Conservation (phyloP, 768 basidiomycete species). For the Tulasnella sp. region DNA sequence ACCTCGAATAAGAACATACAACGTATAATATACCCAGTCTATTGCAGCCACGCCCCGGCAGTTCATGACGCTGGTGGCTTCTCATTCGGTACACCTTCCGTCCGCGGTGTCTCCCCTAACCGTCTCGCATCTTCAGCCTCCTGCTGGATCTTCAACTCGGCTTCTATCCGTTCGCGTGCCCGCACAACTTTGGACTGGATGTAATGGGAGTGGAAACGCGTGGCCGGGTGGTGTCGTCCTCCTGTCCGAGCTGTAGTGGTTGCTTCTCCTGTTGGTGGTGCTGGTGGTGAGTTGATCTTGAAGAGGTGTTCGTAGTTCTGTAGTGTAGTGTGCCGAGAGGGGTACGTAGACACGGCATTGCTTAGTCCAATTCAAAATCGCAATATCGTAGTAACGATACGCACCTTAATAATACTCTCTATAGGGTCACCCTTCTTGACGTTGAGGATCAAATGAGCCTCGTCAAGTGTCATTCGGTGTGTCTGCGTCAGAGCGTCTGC, state of each 20-base stretch:
- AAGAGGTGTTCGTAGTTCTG: constrained; percentile 92
- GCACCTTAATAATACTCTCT: constrained; percentile 62
- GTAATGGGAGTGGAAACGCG: constrained; percentile 61
- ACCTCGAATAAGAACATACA: too few species aligned
- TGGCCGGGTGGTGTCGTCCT: constrained; percentile 18
- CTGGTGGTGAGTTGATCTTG: constrained; percentile 71
- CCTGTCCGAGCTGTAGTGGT: constrained; percentile 31
- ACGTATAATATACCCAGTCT: too few species aligned
- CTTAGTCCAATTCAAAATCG: not conserved
- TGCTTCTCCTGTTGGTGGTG: constrained; percentile 35
- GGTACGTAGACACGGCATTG: too few species aligned
- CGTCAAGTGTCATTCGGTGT: constrained; percentile 88
- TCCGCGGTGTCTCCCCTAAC: not conserved
- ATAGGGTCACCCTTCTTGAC: constrained; percentile 57
- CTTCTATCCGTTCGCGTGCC: constrained; percentile 88
- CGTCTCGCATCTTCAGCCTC: constrained; percentile 14
- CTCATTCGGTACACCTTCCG: not conserved
- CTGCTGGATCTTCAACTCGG: constrained; percentile 41
- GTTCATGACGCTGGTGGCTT: too few species aligned
- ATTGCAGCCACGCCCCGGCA: too few species aligned
- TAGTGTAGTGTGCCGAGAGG: not conserved
- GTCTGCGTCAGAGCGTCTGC: constrained; percentile 76
- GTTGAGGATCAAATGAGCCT: constrained; percentile 88
- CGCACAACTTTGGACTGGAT: constrained; percentile 95
- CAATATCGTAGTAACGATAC: constrained; percentile 21